phyloP scores from a whole-genome alignment of 1,284 basidiomycete genomes.

The Vanrija pseudolonga region DNA sequence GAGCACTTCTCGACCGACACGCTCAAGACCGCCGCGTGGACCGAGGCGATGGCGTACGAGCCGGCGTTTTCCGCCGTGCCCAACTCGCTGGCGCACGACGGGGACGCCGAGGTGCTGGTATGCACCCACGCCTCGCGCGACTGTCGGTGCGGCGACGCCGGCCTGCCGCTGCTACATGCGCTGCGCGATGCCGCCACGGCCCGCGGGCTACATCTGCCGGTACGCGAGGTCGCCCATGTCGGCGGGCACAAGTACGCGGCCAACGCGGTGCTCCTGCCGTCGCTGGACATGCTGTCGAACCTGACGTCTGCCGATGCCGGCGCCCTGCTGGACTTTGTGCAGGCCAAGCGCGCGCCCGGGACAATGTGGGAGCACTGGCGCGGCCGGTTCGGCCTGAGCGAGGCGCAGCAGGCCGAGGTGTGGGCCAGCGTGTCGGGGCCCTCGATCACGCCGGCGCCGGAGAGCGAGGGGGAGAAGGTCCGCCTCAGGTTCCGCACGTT shows the following conservation, averaged over 20 bases:
- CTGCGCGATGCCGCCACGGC: constrained; percentile 41
- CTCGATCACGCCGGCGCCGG: neutral
- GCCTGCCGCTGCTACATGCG: constrained; percentile 50
- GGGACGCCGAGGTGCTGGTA: constrained; percentile 56
- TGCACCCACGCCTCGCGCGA: constrained; percentile 69
- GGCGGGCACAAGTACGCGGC: constrained; percentile 84
- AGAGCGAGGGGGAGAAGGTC: constrained; percentile 5
- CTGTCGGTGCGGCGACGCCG: constrained; percentile 68
- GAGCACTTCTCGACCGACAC: constrained; percentile 15
- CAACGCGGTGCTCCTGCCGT: constrained; percentile 69
- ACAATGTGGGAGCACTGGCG: constrained; percentile 57
- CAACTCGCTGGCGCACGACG: neutral
- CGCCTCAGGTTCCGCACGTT: constrained; percentile 34
- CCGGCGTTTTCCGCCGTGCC: constrained; percentile 1
- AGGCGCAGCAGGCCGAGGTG: constrained; percentile 57
- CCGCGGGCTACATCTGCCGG: constrained; percentile 30
- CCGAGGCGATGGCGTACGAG: constrained; percentile 13
- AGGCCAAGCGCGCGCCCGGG: constrained; percentile 22
- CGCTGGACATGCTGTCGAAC: constrained; percentile 71
- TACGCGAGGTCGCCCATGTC: constrained; percentile 71
- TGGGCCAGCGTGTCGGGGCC: constrained; percentile 1
- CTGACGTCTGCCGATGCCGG: constrained; percentile 59
- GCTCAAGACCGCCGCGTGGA: constrained; percentile 14
- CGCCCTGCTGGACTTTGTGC: constrained; percentile 55
- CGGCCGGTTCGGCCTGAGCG: constrained; percentile 67